Percentiles rank a stretch among this genome's conserved stretches.
These are phyloP conservation scores for Fusarium albidum DNA, from an alignment of 2,329 filamentous ascomycete species.

Conservation along the genomic window DNA sequence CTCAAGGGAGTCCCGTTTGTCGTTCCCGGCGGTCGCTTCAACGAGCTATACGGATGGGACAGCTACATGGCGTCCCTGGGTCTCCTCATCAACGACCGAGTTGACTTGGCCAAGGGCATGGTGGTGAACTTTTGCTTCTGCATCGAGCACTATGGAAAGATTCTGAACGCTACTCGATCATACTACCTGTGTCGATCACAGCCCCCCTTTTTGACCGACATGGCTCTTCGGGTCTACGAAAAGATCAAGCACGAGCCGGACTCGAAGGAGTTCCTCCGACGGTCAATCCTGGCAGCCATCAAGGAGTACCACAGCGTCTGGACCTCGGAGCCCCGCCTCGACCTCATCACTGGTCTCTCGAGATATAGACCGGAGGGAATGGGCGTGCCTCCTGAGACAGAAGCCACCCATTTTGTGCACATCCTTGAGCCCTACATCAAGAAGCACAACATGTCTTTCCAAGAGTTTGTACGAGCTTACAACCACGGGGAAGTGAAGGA, in stretches of 20 bases:
- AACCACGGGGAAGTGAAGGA: slow-evolving; percentile 80
- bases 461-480: slow-evolving; percentile 88
- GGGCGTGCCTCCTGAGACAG: slow-evolving; percentile 91
- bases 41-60: slow-evolving; percentile 98
- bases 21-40: slow-evolving; percentile 97
- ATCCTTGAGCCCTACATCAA: slow-evolving; percentile 82
- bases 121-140: slow-evolving; percentile 97
- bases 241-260: slow-evolving; percentile 88
- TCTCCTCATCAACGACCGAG: slow-evolving; percentile 82
- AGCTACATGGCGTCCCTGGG: slow-evolving; percentile 98
- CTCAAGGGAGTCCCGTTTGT: slow-evolving; percentile 89
- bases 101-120: slow-evolving; percentile 92
- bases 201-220: slow-evolving; percentile 96
- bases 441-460: slow-evolving; percentile 83
- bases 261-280: slow-evolving; percentile 80
- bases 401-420: slow-evolving; percentile 86
- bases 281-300: slow-evolving; percentile 87
- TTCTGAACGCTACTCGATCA: slow-evolving; percentile 93
- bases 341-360: slow-evolving; percentile 80
- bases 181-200: slow-evolving; percentile 97
- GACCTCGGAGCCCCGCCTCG: slow-evolving; percentile 80
- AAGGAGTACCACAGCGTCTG: slow-evolving; percentile 96
- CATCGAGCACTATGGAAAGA: slow-evolving; percentile 98
- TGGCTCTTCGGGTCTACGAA: slow-evolving; percentile 93
- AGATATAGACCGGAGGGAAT: slow-evolving; percentile 84